Base-by-base conservation (phyloP, 331 rosid genomes). In the Acacia concinna region DNA sequence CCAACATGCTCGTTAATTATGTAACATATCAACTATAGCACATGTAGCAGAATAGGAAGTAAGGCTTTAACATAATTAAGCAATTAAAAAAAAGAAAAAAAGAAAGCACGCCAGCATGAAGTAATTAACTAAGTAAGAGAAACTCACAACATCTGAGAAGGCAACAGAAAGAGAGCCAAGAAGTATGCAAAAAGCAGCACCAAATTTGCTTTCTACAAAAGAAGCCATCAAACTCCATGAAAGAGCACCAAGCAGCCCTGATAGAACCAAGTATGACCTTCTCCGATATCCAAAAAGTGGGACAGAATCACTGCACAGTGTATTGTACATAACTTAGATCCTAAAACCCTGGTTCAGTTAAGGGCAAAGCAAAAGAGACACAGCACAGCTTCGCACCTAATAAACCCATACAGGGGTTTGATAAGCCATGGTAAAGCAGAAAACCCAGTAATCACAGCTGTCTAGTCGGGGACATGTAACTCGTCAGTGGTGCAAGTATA, bases 111-210 rank as follows among this genome's bases (percentile, higher is more conserved):
- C 75, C 54, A 54, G 47, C 75, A 71, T 78, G 14, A 69, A 25
- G 23, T 27, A 56, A 69, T 41, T 25, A 79, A 56, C 40, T 21
- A 54, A n/a, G 70, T 49, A 44, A 27, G 31, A 86, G 74, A 73
- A 68, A 84, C 99, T 93, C 91, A 96, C 99, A 76, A 96, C 97
- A 87, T 96, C 98, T 5, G 99, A 96, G 90, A 96, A 96, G 80
- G 99, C 99, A 80, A 96, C 98, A 54, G 99, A 96, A 71, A 96
- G 92, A 77, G 99, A 96, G 56, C 99, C 98, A 9, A 96, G 91
- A 83, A 96, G 93, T 78, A 93, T 96, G 89, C 93, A 93, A 86
- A 96, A 89, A 77, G 96, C 97, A 83, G 89, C 92, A 64, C 80
- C 79, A 77, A 86, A 96, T 85, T 93, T 93, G 93, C 85, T 81